Evolutionary conservation across 2,329 filamentous ascomycete species (phyloP).

Genomic region (Biscogniauxia sp.): DNA sequence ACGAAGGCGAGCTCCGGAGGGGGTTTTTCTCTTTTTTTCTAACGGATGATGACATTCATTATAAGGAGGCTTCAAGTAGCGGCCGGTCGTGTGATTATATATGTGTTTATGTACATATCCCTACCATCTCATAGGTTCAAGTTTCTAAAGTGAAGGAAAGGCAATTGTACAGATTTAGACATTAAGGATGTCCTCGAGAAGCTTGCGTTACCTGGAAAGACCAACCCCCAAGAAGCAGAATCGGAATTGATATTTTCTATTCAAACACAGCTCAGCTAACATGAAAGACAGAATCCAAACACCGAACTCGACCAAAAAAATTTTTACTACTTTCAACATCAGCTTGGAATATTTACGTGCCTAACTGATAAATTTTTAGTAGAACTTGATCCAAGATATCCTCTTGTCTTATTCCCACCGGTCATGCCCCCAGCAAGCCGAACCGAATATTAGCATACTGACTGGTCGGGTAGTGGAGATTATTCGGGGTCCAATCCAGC

Average conservation of each 20-base stretch:
- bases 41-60: not conserved
- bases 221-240: not conserved
- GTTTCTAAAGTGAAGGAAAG: not conserved
- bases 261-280: not conserved
- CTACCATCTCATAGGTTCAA: slow-evolving; percentile 4
- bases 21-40: not conserved
- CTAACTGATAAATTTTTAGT: no score
- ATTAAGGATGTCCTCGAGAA: not conserved
- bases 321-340: not conserved
- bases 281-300: not conserved
- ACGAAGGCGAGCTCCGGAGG: not conserved
- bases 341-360: no score
- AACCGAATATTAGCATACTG: slow-evolving; percentile 56
- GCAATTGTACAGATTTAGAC: not conserved
- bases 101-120: not conserved
- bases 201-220: not conserved
- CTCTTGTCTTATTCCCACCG: no score
- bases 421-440: slow-evolving; percentile 29
- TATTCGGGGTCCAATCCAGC: slow-evolving; percentile 51
- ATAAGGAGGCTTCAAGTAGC: not conserved
- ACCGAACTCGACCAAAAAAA: not conserved
- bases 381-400: no score
- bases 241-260: not conserved
- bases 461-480: slow-evolving; percentile 54
- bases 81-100: not conserved